Evolutionary conservation across 306 rosid species (phyloP), one percentile per base, ranked within the genome.

Genomic region (Dryas alaskensis): DNA sequence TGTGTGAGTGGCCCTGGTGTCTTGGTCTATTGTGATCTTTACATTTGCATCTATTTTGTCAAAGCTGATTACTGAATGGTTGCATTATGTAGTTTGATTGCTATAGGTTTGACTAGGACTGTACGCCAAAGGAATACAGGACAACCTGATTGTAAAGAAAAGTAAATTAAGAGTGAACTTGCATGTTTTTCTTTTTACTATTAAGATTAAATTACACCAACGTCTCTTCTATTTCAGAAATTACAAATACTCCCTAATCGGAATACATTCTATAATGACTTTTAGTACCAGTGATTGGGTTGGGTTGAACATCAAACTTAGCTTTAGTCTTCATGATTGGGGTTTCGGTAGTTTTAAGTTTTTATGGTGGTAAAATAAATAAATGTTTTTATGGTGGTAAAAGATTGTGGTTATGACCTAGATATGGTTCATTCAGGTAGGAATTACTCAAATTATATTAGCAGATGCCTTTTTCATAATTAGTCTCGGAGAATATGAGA

Each of bases 291-390:
- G 42, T 22, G 44, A 4, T 3, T 58, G 55, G 49, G 9, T 72
- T 58, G 19, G 39, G 4, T 72, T 59, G 54, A 40, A 12, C 22
- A 22, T 45, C 57, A 22, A 39, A 10, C 40, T 72, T 72, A 49
- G 63, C 61, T 71, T 27, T 59, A 73, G 52, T 55, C 14, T 72
- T 60, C 76, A 25, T 14, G 17, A 8, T 47, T 48, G 31, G 54
- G 55, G 40, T 14, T 5, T 31, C 10, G 55, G 17, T 6, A 42
- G 61, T 40, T 39, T 61, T 8, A 49, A 16, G 42, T 7, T 22
- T 39, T 10, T 45, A 68, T 13, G 27, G 39, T 59, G 10, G 5
- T 3, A 14, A 17, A 44, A 19, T 22, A 22, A 22, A 22, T 22
- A 22, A 22, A 22, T 22, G 22, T 22, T 22, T 22, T 22, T 22